Evolutionary conservation across 2,329 filamentous ascomycete species (phyloP).

Genomic region (Macrophomina tecta): DNA sequence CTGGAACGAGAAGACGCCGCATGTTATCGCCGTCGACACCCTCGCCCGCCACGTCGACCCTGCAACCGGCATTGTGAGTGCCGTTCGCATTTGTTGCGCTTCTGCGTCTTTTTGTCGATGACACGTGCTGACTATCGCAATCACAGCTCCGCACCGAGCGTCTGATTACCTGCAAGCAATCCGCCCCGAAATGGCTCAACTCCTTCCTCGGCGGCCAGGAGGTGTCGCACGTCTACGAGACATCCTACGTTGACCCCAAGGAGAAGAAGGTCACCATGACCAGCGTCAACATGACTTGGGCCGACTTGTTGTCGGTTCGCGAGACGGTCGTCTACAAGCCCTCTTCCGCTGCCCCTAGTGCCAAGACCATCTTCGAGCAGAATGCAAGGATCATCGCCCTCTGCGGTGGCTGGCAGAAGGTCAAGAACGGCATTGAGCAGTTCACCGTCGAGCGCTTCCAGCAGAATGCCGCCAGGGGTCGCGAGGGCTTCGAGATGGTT

Average conservation of each 20-base stretch:
- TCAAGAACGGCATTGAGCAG: constrained; percentile 96
- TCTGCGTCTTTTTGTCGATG: neutral
- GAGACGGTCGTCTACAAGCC: constrained; percentile 91
- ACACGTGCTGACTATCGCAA: constrained; percentile 20
- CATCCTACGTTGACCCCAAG: constrained; percentile 87
- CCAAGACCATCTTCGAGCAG: constrained; percentile 81
- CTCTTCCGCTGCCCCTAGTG: constrained; percentile 52
- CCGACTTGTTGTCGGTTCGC: constrained; percentile 86
- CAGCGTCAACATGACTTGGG: constrained; percentile 91
- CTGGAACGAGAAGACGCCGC: constrained; percentile 98
- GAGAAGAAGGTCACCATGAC: constrained; percentile 94
- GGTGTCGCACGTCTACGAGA: constrained; percentile 90
- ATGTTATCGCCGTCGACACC: constrained; percentile 95
- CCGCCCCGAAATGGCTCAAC: constrained; percentile 80
- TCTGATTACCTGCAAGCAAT: constrained; percentile 67
- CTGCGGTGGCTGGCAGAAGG: constrained; percentile 95
- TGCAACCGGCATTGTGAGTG: constrained; percentile 68
- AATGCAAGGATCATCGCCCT: constrained; percentile 91
- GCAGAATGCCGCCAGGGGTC: constrained; percentile 88
- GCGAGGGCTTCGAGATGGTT: constrained; percentile 94
- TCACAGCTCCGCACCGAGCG: constrained; percentile 72
- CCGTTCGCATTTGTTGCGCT: constrained; percentile 1
- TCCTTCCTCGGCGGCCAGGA: constrained; percentile 79
- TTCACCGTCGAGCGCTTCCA: constrained; percentile 85
- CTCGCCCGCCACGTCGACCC: constrained; percentile 73